These are phyloP conservation scores for Globisporangium nagaii DNA, from an alignment of 352 stramenopile species.

Conservation along the genomic window DNA sequence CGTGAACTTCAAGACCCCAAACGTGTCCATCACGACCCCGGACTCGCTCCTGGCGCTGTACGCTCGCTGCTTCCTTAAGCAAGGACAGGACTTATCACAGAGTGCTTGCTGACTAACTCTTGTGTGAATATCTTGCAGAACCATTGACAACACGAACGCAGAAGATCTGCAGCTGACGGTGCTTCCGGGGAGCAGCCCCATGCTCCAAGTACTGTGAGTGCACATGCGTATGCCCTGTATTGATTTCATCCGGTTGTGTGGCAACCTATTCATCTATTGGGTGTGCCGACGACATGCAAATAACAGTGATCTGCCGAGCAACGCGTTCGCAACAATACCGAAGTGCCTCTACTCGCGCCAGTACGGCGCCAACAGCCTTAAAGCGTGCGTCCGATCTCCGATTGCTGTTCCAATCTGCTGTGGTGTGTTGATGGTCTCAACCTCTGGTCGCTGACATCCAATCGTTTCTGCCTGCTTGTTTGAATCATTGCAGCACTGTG, in stretches of 20 bases:
- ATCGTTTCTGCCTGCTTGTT: no score
- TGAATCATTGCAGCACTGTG: slow-evolving; percentile 1
- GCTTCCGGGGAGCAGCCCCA: slow-evolving; percentile 2
- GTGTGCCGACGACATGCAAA: no score
- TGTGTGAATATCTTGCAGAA: slow-evolving; percentile 3
- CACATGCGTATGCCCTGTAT: no score
- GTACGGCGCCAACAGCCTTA: slow-evolving; percentile 13
- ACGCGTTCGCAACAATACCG: slow-evolving; percentile 18
- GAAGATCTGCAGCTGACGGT: slow-evolving; percentile 11
- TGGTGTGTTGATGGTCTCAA: no score
- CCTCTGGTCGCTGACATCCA: no score
- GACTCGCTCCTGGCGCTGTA: slow-evolving; percentile 20
- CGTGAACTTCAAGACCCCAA: slow-evolving; percentile 14
- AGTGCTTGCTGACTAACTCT: neutral
- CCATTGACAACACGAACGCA: slow-evolving; percentile 15
- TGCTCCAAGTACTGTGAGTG: slow-evolving; percentile 7
- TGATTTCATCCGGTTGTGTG: no score
- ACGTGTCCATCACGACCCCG: slow-evolving; percentile 9
- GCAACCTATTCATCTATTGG: no score
- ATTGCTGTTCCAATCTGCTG: no score
- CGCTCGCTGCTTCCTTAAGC: no score
- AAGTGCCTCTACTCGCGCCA: slow-evolving; percentile 23
- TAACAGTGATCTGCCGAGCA: slow-evolving; percentile 19
- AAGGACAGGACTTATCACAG: no score
- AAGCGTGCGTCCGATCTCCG: slow-evolving; percentile 22